Evolutionary conservation across 441 rosid genomes (phyloP).

Genomic region (Sinapis alba): DNA sequence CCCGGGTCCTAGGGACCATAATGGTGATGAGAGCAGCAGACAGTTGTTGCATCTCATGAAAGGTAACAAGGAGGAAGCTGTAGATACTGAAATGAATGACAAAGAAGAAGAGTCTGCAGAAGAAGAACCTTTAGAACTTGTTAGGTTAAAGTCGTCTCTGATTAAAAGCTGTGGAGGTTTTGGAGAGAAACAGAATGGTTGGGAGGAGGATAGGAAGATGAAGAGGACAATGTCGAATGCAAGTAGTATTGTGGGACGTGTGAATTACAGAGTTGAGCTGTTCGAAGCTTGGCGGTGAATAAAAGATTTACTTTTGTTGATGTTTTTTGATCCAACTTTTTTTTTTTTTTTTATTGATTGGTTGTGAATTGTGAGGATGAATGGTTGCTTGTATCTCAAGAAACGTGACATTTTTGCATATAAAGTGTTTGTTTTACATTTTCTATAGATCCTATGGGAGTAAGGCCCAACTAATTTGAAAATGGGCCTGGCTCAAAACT

Average conservation of each 20-base stretch:
- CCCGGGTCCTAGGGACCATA: constrained; percentile 51
- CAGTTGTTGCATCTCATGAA: constrained; percentile 39
- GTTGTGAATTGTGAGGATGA: constrained; percentile 4
- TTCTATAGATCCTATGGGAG: background rate
- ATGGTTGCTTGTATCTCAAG: constrained; percentile 33
- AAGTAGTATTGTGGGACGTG: constrained; percentile 45
- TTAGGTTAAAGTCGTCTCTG: constrained; percentile 5
- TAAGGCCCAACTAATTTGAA: background rate
- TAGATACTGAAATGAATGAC: constrained; percentile 27
- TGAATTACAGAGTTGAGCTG: constrained; percentile 66
- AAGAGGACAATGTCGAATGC: constrained; percentile 47
- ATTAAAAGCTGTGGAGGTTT: constrained; percentile 27
- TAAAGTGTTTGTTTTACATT: background rate
- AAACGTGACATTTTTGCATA: constrained; percentile 27
- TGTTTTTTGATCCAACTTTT: constrained; percentile 29
- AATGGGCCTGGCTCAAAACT: constrained; percentile 26
- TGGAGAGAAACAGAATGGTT: constrained; percentile 23
- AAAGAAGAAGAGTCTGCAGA: constrained; percentile 34
- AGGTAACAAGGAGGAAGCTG: constrained; percentile 40
- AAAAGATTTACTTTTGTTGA: background rate
- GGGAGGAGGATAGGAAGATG: constrained; percentile 24
- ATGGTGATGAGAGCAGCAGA: constrained; percentile 48
- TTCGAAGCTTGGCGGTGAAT: constrained; percentile 70
- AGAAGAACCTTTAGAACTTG: constrained; percentile 10
- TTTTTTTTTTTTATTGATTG: constrained; percentile 8